Conservation (phyloP, 768 basidiomycete genomes). For the Pisolithus albus region DNA sequence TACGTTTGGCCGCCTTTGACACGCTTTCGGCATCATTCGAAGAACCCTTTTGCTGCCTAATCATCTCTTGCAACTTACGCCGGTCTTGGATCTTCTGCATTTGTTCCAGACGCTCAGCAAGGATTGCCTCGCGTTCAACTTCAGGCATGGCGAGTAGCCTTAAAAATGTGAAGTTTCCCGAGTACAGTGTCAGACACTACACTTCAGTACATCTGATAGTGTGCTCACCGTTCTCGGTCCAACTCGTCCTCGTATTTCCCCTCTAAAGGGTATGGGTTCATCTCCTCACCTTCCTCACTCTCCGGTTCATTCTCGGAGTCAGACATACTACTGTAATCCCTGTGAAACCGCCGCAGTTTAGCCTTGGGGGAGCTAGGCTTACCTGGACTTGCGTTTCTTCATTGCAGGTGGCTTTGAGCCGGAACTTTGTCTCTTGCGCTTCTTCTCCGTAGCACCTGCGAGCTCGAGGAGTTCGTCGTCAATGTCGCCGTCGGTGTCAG, state of each 20-base stretch:
- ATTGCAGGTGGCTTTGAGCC: conserved; percentile 36
- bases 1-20: conserved; percentile 72
- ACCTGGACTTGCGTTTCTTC: conserved; percentile 74
- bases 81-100: conserved; percentile 70
- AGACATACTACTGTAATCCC: conserved; percentile 27
- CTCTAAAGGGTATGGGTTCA: conserved; percentile 82
- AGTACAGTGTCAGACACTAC: conserved; percentile 19
- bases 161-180: conserved; percentile 2
- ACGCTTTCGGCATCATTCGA: conserved; percentile 52
- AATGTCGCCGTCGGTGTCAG: conserved; percentile 46
- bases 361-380: conserved; percentile 25
- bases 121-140: conserved; percentile 81
- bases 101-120: conserved; percentile 75
- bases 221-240: conserved; percentile 72
- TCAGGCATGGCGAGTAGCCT: conserved; percentile 80
- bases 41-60: conserved; percentile 52
- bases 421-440: conserved; percentile 53
- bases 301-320: conserved; percentile 52
- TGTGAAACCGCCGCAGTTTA: background rate
- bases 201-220: conserved; percentile 18
- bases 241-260: conserved; percentile 83
- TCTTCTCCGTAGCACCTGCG: conserved; percentile 62
- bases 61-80: conserved; percentile 65
- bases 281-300: conserved; percentile 54
- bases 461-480: conserved; percentile 77